A percentile compares a stretch with the other conserved stretches of the same genome.
These are phyloP conservation scores for Orbilia quercus DNA, from an alignment of 2,329 filamentous ascomycete genomes.

Conservation along the genomic window DNA sequence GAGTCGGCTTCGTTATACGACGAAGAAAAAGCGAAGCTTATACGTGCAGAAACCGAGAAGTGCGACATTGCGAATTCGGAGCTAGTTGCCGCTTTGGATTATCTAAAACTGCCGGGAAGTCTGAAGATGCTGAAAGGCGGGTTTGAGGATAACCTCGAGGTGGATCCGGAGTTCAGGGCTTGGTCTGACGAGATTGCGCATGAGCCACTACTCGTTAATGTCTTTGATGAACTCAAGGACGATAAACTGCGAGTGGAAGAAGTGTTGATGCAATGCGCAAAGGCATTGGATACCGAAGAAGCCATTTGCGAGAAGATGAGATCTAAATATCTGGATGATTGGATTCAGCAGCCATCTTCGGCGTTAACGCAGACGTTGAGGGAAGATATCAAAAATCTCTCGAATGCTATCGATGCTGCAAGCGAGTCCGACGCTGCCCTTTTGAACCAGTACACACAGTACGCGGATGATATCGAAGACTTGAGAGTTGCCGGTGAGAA, in stretches of 20 bases:
- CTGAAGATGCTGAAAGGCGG: slow-evolving; percentile 92
- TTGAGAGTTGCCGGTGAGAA: slow-evolving; percentile 87
- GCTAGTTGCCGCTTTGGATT: slow-evolving; percentile 94
- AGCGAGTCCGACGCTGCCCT: slow-evolving; percentile 85
- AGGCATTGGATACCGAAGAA: slow-evolving; percentile 95
- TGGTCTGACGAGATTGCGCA: slow-evolving; percentile 95
- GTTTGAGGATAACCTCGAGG: slow-evolving; percentile 84
- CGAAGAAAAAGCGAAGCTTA: slow-evolving; percentile 96
- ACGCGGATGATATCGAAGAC: slow-evolving; percentile 89
- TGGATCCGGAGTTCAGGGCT: slow-evolving; percentile 85
- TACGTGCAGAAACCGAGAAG: slow-evolving; percentile 91
- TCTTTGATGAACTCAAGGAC: slow-evolving; percentile 80
- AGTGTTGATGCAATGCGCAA: slow-evolving; percentile 80
- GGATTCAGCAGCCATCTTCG: slow-evolving; percentile 96
- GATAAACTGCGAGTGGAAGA: slow-evolving; percentile 80
- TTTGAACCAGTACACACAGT: slow-evolving; percentile 83
- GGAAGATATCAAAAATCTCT: slow-evolving; percentile 86
- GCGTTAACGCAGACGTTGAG: slow-evolving; percentile 87
- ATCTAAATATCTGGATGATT: slow-evolving; percentile 93
- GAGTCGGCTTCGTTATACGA: slow-evolving; percentile 97
- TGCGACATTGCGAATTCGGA: slow-evolving; percentile 93
- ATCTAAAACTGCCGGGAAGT: slow-evolving; percentile 87
- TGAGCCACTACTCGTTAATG: slow-evolving; percentile 75
- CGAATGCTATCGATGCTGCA: slow-evolving; percentile 89
- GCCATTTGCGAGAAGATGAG: slow-evolving; percentile 99